Evolutionary conservation across 2,329 filamentous ascomycete genomes (phyloP).

Genomic region (Trichoderma lentiforme): DNA sequence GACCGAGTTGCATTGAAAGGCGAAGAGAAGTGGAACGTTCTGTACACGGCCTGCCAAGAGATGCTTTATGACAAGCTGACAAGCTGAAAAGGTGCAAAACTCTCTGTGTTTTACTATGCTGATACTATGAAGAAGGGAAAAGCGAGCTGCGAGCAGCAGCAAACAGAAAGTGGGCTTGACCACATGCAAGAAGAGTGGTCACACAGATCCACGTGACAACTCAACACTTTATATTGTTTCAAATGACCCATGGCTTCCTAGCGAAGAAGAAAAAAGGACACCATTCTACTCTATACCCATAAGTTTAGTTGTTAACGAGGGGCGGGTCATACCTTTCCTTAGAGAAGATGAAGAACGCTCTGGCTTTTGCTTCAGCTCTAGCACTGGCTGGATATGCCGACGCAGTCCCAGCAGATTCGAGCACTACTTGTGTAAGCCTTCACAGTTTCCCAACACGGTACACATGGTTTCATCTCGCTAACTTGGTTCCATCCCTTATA

Average conservation of each 20-base stretch:
- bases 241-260: too few species aligned
- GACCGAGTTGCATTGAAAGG: not conserved
- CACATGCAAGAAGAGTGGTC: too few species aligned
- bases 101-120: too few species aligned
- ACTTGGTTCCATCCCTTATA: not conserved
- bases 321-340: not conserved
- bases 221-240: too few species aligned
- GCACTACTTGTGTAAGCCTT: not conserved
- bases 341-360: not conserved
- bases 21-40: not conserved
- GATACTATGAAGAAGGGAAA: too few species aligned
- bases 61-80: not conserved
- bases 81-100: too few species aligned
- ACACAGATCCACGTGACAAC: too few species aligned
- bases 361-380: not conserved
- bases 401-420: not conserved
- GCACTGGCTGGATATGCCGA: not conserved
- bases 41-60: not conserved
- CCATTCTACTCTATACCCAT: not conserved
- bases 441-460: not conserved
- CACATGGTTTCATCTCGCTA: too few species aligned
- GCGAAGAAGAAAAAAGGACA: not conserved
- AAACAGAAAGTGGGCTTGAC: too few species aligned
- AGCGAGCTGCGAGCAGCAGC: too few species aligned
- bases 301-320: not conserved